These are phyloP conservation scores for Sequoia sempervirens DNA, from an alignment of 75 land plant species.

Conservation along the genomic window DNA sequence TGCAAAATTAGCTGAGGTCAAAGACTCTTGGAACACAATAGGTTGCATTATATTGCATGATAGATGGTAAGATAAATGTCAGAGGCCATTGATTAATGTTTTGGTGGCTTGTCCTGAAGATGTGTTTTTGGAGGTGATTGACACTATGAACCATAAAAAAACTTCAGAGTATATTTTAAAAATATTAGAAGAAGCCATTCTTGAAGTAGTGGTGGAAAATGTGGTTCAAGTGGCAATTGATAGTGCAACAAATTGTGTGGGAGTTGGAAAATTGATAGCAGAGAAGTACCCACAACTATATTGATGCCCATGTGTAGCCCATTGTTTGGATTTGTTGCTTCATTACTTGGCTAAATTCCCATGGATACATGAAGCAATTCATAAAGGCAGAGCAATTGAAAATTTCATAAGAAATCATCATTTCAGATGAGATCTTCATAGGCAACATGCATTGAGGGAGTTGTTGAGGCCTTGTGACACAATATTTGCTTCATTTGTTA, in stretches of 20 bases:
- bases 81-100: neutral
- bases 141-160: neutral
- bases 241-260: constrained; percentile 19
- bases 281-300: constrained; percentile 39
- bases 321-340: constrained; percentile 43
- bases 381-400: neutral
- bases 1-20: too few species aligned
- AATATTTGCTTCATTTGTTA: neutral
- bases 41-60: neutral
- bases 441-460: neutral
- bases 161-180: neutral
- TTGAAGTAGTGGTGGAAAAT: constrained; percentile 40
- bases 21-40: too few species aligned
- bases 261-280: constrained; percentile 32
- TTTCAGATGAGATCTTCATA: neutral
- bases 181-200: neutral
- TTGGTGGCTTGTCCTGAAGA: neutral
- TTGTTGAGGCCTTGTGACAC: neutral
- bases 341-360: constrained; percentile 44
- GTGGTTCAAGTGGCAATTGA: constrained; percentile 56
- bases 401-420: neutral
- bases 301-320: constrained; percentile 57
- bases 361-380: constrained; percentile 10
- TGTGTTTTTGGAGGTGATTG: neutral
- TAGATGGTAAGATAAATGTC: neutral